Evolutionary conservation across 2,329 filamentous ascomycete species (phyloP).

Genomic region (Colletotrichum sp.): DNA sequence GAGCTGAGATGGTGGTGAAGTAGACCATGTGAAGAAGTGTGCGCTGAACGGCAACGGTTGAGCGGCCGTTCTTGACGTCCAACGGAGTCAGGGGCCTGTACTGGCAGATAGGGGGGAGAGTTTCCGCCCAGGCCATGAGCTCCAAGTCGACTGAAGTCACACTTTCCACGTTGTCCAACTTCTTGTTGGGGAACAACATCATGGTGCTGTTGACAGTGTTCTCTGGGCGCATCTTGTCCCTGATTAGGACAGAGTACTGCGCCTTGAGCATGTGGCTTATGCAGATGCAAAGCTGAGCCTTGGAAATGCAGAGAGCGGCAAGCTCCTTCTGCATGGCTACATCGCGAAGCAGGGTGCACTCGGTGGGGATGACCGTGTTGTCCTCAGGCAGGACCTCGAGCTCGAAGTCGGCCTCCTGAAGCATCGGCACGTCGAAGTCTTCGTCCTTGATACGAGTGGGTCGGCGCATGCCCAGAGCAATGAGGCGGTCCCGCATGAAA

Average conservation of each 20-base stretch:
- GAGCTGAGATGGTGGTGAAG: slow-evolving; percentile 86
- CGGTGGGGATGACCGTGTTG: slow-evolving; percentile 70
- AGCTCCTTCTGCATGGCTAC: slow-evolving; percentile 76
- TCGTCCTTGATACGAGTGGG: slow-evolving; percentile 92
- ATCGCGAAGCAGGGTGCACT: slow-evolving; percentile 76
- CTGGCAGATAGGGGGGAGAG: slow-evolving; percentile 73
- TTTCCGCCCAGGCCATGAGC: slow-evolving; percentile 77
- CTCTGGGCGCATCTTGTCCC: slow-evolving; percentile 80
- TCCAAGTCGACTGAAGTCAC: slow-evolving; percentile 81
- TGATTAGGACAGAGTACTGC: slow-evolving; percentile 90
- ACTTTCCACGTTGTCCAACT: slow-evolving; percentile 79
- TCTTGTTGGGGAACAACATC: slow-evolving; percentile 91
- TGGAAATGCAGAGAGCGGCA: slow-evolving; percentile 88
- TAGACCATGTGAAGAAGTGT: slow-evolving; percentile 94
- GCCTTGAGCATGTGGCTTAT: slow-evolving; percentile 89
- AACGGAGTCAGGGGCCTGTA: slow-evolving; percentile 63
- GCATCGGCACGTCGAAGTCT: slow-evolving; percentile 93
- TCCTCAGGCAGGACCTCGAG: slow-evolving; percentile 70
- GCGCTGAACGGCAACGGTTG: slow-evolving; percentile 72
- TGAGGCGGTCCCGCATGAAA: slow-evolving; percentile 91
- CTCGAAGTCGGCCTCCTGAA: slow-evolving; percentile 85
- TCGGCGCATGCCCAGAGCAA: slow-evolving; percentile 91
- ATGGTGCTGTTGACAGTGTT: slow-evolving; percentile 78
- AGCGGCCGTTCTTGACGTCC: slow-evolving; percentile 65
- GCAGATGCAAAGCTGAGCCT: slow-evolving; percentile 86